phyloP scores from a whole-genome alignment of 768 basidiomycete genomes.

The Antrodiella citrinella region DNA sequence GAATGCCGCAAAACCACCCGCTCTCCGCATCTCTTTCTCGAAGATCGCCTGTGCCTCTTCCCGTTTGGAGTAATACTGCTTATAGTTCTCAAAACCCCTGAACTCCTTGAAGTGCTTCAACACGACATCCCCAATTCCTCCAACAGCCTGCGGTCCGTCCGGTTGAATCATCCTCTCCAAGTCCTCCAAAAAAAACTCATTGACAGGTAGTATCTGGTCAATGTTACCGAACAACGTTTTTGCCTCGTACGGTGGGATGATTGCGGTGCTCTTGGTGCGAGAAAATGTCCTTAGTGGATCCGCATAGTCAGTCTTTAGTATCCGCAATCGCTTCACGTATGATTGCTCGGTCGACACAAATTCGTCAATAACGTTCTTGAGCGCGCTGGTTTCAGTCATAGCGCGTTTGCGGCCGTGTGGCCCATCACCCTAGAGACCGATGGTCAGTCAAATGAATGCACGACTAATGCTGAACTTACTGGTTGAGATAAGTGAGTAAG shows the following conservation, averaged over 20 bases:
- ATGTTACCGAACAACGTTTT: slow-evolving; percentile 92
- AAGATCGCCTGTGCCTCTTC: slow-evolving; percentile 90
- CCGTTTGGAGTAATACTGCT: slow-evolving; percentile 84
- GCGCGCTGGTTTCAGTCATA: slow-evolving; percentile 53
- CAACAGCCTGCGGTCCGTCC: slow-evolving; percentile 46
- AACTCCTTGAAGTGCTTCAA: slow-evolving; percentile 80
- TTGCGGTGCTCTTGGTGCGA: slow-evolving; percentile 73
- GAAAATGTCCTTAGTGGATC: slow-evolving; percentile 86
- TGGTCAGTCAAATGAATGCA: neutral
- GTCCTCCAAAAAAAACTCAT: slow-evolving; percentile 78
- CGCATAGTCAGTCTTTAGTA: slow-evolving; percentile 83
- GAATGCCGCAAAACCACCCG: slow-evolving; percentile 75
- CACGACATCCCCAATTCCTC: slow-evolving; percentile 77
- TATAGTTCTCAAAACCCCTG: slow-evolving; percentile 85
- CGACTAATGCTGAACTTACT: slow-evolving; percentile 15
- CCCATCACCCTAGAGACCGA: slow-evolving; percentile 5
- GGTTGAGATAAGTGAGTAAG: slow-evolving; percentile 21
- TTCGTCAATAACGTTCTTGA: slow-evolving; percentile 75
- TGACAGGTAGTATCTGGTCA: slow-evolving; percentile 82
- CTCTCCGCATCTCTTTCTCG: slow-evolving; percentile 71
- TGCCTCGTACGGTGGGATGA: slow-evolving; percentile 86
- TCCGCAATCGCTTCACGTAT: slow-evolving; percentile 77
- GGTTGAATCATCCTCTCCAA: slow-evolving; percentile 70
- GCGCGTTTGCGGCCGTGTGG: slow-evolving; percentile 44
- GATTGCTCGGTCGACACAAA: slow-evolving; percentile 83